Percentiles rank a stretch among this genome's conserved stretches.
phyloP scores from a whole-genome alignment of 164 flowering plant species.

The Echeveria elegans region DNA sequence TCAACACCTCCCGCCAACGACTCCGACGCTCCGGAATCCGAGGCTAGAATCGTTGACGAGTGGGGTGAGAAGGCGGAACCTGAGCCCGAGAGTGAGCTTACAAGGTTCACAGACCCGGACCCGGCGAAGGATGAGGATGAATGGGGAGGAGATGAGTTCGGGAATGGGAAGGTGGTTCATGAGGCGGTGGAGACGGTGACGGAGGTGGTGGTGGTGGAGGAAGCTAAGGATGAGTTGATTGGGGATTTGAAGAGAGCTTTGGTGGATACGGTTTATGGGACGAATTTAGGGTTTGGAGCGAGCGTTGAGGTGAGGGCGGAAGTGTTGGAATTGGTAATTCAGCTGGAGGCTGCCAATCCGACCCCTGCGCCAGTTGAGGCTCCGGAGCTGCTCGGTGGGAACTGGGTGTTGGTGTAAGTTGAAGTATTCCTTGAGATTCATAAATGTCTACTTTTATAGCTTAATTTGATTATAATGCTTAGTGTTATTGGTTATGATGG shows the following conservation, averaged over 20 bases:
- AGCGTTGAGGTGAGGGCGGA: constrained; percentile 71
- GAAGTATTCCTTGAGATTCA: not conserved
- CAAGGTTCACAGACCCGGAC: constrained; percentile 46
- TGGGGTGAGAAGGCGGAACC: constrained; percentile 68
- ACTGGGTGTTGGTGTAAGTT: constrained; percentile 86
- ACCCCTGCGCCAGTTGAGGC: constrained; percentile 58
- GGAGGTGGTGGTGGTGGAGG: constrained; percentile 15
- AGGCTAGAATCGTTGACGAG: constrained; percentile 31
- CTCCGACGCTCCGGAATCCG: not conserved
- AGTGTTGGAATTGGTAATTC: constrained; percentile 68
- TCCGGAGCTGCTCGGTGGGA: constrained; percentile 61
- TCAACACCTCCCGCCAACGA: constrained; percentile 4
- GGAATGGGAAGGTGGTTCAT: constrained; percentile 8
- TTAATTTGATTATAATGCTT: not conserved
- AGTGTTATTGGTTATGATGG: not conserved
- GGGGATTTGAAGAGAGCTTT: constrained; percentile 59
- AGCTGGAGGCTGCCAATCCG: constrained; percentile 77
- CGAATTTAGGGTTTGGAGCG: constrained; percentile 64
- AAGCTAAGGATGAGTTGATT: constrained; percentile 26
- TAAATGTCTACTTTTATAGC: not conserved
- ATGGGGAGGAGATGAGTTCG: constrained; percentile 37
- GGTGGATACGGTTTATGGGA: constrained; percentile 78
- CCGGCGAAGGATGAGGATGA: constrained; percentile 69
- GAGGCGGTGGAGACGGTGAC: constrained; percentile 9
- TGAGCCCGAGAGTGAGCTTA: constrained; percentile 19